Conservation (phyloP, 257 asterid genomes). For the Lycium ferocissimum region DNA sequence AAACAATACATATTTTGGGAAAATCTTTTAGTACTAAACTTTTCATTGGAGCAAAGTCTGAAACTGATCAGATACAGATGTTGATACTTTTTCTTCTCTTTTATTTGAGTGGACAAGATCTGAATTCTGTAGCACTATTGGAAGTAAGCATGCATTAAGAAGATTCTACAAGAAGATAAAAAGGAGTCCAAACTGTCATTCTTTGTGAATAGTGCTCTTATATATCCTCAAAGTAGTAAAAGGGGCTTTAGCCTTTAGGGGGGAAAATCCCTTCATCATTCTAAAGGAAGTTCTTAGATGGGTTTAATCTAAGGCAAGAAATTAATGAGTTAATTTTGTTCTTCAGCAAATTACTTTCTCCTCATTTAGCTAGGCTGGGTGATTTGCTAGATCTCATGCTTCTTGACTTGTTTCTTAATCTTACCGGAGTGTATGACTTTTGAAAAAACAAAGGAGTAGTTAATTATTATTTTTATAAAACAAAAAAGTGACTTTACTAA, state of each 20-base stretch:
- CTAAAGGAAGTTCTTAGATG: not conserved
- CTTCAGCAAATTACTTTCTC: too few relatives aligned
- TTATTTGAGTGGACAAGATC: conserved; percentile 4
- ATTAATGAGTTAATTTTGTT: too few relatives aligned
- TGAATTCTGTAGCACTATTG: not conserved
- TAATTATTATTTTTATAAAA: too few relatives aligned
- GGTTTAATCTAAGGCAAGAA: too few relatives aligned
- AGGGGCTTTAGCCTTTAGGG: not conserved
- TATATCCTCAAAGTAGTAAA: not conserved
- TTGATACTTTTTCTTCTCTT: not conserved
- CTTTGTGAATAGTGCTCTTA: not conserved
- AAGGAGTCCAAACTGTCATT: conserved; percentile 14
- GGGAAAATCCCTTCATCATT: not conserved
- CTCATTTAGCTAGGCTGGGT: too few relatives aligned
- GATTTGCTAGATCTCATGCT: too few relatives aligned
- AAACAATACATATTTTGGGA: not conserved
- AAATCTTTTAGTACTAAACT: not conserved
- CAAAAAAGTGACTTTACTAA: too few relatives aligned
- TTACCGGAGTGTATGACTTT: too few relatives aligned
- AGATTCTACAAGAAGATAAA: not conserved
- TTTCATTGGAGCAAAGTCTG: not conserved
- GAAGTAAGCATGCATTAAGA: conserved; percentile 22
- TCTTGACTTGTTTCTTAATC: too few relatives aligned
- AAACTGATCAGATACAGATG: conserved; percentile 15
- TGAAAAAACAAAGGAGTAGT: too few relatives aligned